Base-by-base conservation (phyloP, 2,329 filamentous ascomycete genomes). In the Apiospora phragmitis region DNA sequence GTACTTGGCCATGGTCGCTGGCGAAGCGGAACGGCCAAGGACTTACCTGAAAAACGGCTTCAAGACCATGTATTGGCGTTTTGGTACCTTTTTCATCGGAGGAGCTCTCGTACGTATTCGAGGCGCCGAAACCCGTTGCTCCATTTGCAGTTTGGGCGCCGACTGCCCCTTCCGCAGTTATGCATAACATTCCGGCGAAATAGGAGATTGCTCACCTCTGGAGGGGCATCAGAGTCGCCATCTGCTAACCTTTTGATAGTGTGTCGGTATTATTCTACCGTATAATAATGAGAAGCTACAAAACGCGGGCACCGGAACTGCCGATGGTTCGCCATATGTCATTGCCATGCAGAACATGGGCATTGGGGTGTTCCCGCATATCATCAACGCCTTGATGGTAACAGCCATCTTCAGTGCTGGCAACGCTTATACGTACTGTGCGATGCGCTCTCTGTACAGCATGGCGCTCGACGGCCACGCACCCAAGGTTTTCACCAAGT, bases 31-130 rank as follows among this genome's bases (percentile, higher is more conserved):
- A 73, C 87, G 88, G 62, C 89, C 89, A 2, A 86, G 89, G 16
- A 79, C 80, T 7, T 85, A 88, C 45, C 85, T 93, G 76, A 90
- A 90, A 3, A 85, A 85, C 68, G 90, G 90, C 1, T 92, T 87
- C 80, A 91, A 91, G 72, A 88, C 88, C 1, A 88, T 92, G 4
- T 91, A 92, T 80, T 91, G 89, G 79, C 88, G 91, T 41, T 83
- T 93, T 68, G 89, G 87, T 1, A 77, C 87, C 1, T 93, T 93
- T 81, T 93, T 92, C 80, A 85, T 92, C 29, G 85, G 91, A 7
- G 89, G 90, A 7, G 88, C 89, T 4, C 83, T 94, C 2, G 67
- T 68, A 55, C 16, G 67, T 68, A 26, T 49, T 42, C 26, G 51
- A 59, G 51, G 29, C 51, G 29, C 16, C 16, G 29, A 3, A 9